Evolutionary conservation across 371 early-diverging fungal species (phyloP), one percentile per base, ranked within the genome.

Genomic region (Syncephalastrum racemosum): DNA sequence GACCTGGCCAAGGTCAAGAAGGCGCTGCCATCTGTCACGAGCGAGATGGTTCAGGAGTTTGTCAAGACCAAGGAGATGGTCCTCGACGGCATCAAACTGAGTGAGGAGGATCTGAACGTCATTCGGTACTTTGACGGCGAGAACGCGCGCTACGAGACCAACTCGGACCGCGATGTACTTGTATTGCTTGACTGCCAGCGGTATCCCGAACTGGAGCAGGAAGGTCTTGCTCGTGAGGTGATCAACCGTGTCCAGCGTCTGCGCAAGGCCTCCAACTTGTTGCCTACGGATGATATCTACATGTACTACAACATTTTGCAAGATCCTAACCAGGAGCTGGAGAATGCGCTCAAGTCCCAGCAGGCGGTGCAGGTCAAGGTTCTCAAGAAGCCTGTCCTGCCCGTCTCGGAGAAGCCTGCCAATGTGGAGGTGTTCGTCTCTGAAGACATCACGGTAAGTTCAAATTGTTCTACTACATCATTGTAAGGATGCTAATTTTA

Each of bases 181-280:
- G 85, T 98, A 54, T 81, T 99, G 61, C 67, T 99, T 68, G 98
- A 99, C 75, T 83, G 81, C 46, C 83, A 88, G 60, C 73, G 86
- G 43, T 91, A 95, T 71, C 80, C 88, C 39, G 88, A 86, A 52
- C 84, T 99, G 25, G 83, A 91, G 66, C 88, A 92, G 62, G 98
- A 98, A 77, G 97, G 97, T 58, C 59, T 89, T 53, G 99, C 99
- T 19, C 88, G 99, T 64, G 99, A 99, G 80, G 77, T 99, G 62
- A 89, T 98, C 63, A 99, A 98, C 85, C 91, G 99, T 66, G 91
- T 99, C 18, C 99, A 99, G 82, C 91, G 96, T 64, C 77, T 98
- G 62, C 88, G 99, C 70, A 99, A 99, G 86, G 94, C 95, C 87
- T 83, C 78, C 53, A 70, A 64, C 39, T 79, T 97, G 60, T 82